Evolutionary conservation across 345 rosid species (phyloP), one percentile per base, ranked within the genome.

Genomic region (Brassica juncea): DNA sequence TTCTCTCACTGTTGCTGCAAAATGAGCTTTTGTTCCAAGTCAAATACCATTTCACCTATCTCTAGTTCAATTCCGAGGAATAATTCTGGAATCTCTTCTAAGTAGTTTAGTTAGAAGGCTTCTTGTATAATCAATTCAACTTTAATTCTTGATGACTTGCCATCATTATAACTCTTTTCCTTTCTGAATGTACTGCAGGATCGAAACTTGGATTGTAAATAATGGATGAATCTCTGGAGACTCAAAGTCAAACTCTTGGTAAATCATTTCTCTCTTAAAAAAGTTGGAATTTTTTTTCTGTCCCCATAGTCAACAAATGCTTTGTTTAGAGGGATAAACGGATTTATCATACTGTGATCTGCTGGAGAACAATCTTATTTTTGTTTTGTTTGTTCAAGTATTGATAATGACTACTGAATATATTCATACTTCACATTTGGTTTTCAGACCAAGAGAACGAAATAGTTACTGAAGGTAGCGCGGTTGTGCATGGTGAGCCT

Each of bases 401-500:
- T 1, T 44, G 63, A 68, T 66, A 63, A 11, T 73, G 72, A 57
- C 28, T 69, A 16, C 34, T 77, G 2, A 25, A 31, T n/a, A 11
- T 11, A 16, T 68, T 74, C 21, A 31, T 70, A 31, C 42, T 74
- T 34, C 8, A 11, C 35, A 21, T 77, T 37, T 77, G 75, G 88
- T 89, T n/a, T 23, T 66, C 77, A 80, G 91, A 85, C 25, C 84
- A 82, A 77, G 94, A 87, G 65, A 78, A 42, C 66, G 97, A 87
- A 65, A 89, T 89, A 71, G 89, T 85, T 69, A 44, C 86, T 2
- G 92, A 91, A 84, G 82, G 59, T 78, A 80, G 86, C 70, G 88
- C 92, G 10, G 75, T 81, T 83, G 91, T 86, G 76, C 90, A 72
- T 71, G 80, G 88, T 49, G 95, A 84, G 66, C 90, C 86, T 75